Conservation (phyloP, 495 filamentous ascomycete genomes). For the Aspergillus hancockii region DNA sequence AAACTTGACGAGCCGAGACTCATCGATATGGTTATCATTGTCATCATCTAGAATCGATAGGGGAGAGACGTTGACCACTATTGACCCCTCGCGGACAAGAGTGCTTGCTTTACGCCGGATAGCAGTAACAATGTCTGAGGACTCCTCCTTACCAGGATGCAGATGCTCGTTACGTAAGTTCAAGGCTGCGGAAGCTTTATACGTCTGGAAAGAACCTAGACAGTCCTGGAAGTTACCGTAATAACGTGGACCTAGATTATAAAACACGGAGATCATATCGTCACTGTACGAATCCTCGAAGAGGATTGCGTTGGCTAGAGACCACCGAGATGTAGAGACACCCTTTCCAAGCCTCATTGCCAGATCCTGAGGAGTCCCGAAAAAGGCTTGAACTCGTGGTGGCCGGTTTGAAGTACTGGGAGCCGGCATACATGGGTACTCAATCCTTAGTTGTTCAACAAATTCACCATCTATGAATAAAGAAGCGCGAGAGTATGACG, state of each 20-base stretch:
- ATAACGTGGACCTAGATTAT: slow-evolving; percentile 85
- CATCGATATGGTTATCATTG: slow-evolving; percentile 65
- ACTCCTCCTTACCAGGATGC: slow-evolving; percentile 87
- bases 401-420: slow-evolving; percentile 48
- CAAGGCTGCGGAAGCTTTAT: slow-evolving; percentile 87
- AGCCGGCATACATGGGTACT: slow-evolving; percentile 72
- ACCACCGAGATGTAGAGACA: slow-evolving; percentile 79
- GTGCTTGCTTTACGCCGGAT: slow-evolving; percentile 79
- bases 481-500: slow-evolving; percentile 77
- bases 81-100: slow-evolving; percentile 76
- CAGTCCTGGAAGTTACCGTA: slow-evolving; percentile 96
- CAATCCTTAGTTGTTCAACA: slow-evolving; percentile 83
- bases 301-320: slow-evolving; percentile 82
- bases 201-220: slow-evolving; percentile 94
- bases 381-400: slow-evolving; percentile 82
- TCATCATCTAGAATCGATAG: slow-evolving; percentile 75
- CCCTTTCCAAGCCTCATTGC: slow-evolving; percentile 78
- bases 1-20: slow-evolving; percentile 72
- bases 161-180: slow-evolving; percentile 90
- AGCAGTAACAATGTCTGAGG: slow-evolving; percentile 85
- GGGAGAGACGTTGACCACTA: slow-evolving; percentile 85
- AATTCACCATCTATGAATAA: slow-evolving; percentile 94
- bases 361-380: slow-evolving; percentile 90
- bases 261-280: slow-evolving; percentile 87
- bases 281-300: slow-evolving; percentile 87